Conservation (phyloP, 2,329 filamentous ascomycete species). For the Scolecobasidium constrictum region DNA sequence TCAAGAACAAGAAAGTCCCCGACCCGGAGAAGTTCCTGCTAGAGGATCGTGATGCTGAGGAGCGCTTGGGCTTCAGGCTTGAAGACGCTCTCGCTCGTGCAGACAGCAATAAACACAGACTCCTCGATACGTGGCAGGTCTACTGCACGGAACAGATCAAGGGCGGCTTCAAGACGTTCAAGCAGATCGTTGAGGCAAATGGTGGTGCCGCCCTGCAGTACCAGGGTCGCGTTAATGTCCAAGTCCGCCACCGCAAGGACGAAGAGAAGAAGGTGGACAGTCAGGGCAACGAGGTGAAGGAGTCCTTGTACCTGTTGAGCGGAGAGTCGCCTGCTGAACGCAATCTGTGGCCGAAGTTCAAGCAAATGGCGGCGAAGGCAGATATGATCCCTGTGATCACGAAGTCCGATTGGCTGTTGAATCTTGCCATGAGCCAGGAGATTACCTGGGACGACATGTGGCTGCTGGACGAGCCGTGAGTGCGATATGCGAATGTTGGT, state of each 20-base stretch:
- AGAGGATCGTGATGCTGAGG: constrained; percentile 62
- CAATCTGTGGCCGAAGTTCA: constrained; percentile 69
- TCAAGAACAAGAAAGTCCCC: constrained; percentile 57
- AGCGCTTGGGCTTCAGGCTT: constrained; percentile 58
- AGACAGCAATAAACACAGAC: constrained; percentile 61
- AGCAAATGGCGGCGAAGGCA: constrained; percentile 64
- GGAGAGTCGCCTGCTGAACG: constrained; percentile 56
- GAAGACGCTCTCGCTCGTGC: constrained; percentile 59
- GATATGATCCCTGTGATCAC: constrained; percentile 76
- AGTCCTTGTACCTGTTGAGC: constrained; percentile 66
- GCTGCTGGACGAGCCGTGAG: constrained; percentile 6
- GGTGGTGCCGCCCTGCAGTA: constrained; percentile 75
- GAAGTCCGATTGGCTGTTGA: constrained; percentile 77
- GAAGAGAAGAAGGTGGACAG: constrained; percentile 42
- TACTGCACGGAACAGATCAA: constrained; percentile 75
- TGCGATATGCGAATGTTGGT: no score
- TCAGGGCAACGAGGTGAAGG: constrained; percentile 43
- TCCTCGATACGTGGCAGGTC: constrained; percentile 65
- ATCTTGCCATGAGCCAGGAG: constrained; percentile 81
- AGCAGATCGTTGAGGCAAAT: constrained; percentile 77
- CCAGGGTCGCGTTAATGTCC: constrained; percentile 58
- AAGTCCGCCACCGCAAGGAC: constrained; percentile 40
- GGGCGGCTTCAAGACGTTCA: constrained; percentile 76
- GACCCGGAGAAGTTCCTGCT: constrained; percentile 56
- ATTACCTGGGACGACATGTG: constrained; percentile 25